Evolutionary conservation across 2,329 filamentous ascomycete species (phyloP), one percentile per base, ranked within the genome.

Genomic region (Diaporthe sp.): DNA sequence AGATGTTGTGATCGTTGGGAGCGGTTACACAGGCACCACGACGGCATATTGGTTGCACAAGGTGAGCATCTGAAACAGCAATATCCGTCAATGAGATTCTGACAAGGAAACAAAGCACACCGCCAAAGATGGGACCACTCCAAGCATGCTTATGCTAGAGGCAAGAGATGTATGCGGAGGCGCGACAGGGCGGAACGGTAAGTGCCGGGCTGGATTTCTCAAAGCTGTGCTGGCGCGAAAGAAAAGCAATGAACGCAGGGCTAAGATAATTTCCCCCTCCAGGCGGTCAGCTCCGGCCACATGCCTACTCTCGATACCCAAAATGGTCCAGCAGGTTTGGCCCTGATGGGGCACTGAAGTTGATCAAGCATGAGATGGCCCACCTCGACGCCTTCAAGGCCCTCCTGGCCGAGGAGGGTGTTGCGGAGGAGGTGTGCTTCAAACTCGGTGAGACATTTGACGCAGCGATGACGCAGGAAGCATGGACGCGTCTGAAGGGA

Each of bases 381-480:
- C 81, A 82, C 71, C 75, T 82, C 9, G 58, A 71, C 5, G 76
- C 76, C 7, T 77, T 77, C 66, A 71, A 66, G 12, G 69, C 70
- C 12, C 28, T 74, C n/a, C 40, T 76, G 0, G 30, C 64, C 6
- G 76, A 74, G n/a, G 76, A 77, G 7, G 77, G 78, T 19, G 77
- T 82, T 33, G 73, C 79, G 0, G 79, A 82, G 15, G 80, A 81
- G 61, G 78, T 80, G 0, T 79, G 77, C 57, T 76, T 82, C 45
- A 78, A 78, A 25, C 78, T 81, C 10, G 79, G 80, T 28, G 78
- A 81, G 75, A 82, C 81, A 3, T 82, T 82, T 61, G 81, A 82
- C 73, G 81, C 79, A 19, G 80, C 79, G 1, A 82, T 82, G 80
- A 80, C 81, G 1, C 77, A 80, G 6, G 79, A 81, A 67, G 80